A percentile compares a stretch with the other conserved stretches of the same genome.
These are phyloP conservation scores for Eragrostis curvula DNA, from an alignment of 176 grass and related monocot species.

Conservation along the genomic window DNA sequence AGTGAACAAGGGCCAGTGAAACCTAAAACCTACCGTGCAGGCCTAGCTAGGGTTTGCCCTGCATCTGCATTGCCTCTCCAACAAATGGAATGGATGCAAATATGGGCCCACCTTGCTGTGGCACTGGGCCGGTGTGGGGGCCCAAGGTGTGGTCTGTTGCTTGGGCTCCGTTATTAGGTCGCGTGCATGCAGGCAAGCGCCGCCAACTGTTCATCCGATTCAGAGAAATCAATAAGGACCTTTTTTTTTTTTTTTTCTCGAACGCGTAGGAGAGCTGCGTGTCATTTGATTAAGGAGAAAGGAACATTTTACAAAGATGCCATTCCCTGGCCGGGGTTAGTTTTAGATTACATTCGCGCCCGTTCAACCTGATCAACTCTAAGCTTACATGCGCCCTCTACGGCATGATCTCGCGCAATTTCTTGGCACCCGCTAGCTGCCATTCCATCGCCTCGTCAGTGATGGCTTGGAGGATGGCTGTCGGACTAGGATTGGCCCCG, in stretches of 20 bases:
- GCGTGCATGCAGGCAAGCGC: background rate
- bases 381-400: too few species aligned
- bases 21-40: constrained; percentile 6
- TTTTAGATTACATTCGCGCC: too few species aligned
- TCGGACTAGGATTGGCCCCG: too few species aligned
- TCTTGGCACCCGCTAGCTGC: too few species aligned
- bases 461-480: too few species aligned
- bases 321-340: too few species aligned
- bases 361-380: too few species aligned
- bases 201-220: constrained; percentile 27
- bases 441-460: too few species aligned
- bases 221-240: constrained; percentile 22
- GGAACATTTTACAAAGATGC: too few species aligned
- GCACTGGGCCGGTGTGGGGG: constrained; percentile 25
- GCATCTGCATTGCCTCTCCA: background rate
- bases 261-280: too few species aligned
- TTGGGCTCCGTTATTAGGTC: constrained; percentile 26
- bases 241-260: background rate
- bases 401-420: too few species aligned
- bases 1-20: background rate
- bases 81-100: background rate
- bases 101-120: constrained; percentile 20
- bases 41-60: constrained; percentile 9
- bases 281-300: too few species aligned
- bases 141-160: background rate